phyloP scores from a whole-genome alignment of 768 basidiomycete species.

The Sporobolomyces pararoseus region DNA sequence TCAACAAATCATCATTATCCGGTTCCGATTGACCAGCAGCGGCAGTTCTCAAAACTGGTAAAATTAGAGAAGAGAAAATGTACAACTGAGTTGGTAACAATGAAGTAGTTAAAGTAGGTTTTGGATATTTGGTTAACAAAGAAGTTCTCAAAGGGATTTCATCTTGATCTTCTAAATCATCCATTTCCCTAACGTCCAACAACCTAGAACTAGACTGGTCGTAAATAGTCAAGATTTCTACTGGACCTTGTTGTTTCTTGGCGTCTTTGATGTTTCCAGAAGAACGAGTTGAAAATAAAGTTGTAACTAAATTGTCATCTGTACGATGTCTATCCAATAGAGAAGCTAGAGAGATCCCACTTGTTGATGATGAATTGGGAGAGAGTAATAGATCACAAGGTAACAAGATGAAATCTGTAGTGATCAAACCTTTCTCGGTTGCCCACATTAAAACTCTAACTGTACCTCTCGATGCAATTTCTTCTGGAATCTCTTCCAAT shows the following conservation, averaged over 20 bases:
- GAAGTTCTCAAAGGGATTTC: slow-evolving; percentile 34
- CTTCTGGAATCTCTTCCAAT: slow-evolving; percentile 39
- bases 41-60: slow-evolving; percentile 26
- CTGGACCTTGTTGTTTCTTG: slow-evolving; percentile 30
- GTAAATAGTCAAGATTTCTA: slow-evolving; percentile 33
- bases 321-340: slow-evolving; percentile 41
- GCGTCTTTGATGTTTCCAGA: slow-evolving; percentile 33
- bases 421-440: slow-evolving; percentile 27
- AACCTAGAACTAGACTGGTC: slow-evolving; percentile 18
- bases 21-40: background rate
- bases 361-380: background rate
- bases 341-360: slow-evolving; percentile 35
- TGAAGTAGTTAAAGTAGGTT: slow-evolving; percentile 35
- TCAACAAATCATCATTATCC: too few relatives aligned
- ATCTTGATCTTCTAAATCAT: slow-evolving; percentile 38
- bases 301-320: slow-evolving; percentile 41
- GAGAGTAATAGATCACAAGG: slow-evolving; percentile 42
- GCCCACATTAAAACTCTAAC: slow-evolving; percentile 35
- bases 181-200: slow-evolving; percentile 39
- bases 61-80: slow-evolving; percentile 36
- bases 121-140: slow-evolving; percentile 32
- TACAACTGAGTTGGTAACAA: slow-evolving; percentile 42
- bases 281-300: slow-evolving; percentile 36
- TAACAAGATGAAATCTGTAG: slow-evolving; percentile 40
- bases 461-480: slow-evolving; percentile 15